Conservation (phyloP, 1,139 yeast species). For the Pichia sp. region DNA sequence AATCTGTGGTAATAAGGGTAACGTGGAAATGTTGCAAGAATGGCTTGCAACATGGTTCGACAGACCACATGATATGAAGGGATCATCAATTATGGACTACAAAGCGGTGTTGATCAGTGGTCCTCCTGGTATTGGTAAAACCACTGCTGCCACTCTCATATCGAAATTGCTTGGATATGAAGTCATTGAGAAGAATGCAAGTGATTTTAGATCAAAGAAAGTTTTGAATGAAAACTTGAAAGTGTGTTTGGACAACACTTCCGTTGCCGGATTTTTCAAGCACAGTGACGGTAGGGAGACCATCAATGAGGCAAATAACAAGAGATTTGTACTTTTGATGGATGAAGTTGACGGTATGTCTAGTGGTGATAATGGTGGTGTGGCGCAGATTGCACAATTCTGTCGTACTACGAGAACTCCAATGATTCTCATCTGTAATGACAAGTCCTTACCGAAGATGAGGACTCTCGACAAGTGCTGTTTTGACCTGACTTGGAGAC, state of each 20-base stretch:
- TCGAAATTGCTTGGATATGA: constrained; percentile 66
- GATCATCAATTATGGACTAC: constrained; percentile 32
- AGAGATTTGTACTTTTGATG: constrained; percentile 77
- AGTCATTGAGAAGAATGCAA: constrained; percentile 69
- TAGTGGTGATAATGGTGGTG: constrained; percentile 98
- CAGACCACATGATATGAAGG: constrained; percentile 43
- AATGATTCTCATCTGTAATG: constrained; percentile 89
- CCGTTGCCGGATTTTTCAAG: constrained; percentile 72
- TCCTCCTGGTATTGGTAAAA: constrained; percentile 81
- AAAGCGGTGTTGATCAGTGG: constrained; percentile 85
- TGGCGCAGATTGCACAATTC: constrained; percentile 85
- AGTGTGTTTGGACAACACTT: constrained; percentile 70
- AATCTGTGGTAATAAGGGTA: constrained; percentile 86
- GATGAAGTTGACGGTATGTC: constrained; percentile 99
- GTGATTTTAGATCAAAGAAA: constrained; percentile 85
- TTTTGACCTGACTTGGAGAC: constrained; percentile 72
- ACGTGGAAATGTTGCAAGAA: constrained; percentile 51
- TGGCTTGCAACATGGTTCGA: constrained; percentile 83
- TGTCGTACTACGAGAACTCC: constrained; percentile 86
- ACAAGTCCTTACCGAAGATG: constrained; percentile 88
- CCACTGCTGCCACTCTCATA: constrained; percentile 71
- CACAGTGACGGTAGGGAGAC: constrained; percentile 18
- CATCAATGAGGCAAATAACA: constrained; percentile 23
- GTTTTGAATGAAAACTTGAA: constrained; percentile 62
- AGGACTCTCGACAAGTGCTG: constrained; percentile 90